phyloP scores from a whole-genome alignment of 495 filamentous ascomycete species.

The Aspergillus olivimuriae region DNA sequence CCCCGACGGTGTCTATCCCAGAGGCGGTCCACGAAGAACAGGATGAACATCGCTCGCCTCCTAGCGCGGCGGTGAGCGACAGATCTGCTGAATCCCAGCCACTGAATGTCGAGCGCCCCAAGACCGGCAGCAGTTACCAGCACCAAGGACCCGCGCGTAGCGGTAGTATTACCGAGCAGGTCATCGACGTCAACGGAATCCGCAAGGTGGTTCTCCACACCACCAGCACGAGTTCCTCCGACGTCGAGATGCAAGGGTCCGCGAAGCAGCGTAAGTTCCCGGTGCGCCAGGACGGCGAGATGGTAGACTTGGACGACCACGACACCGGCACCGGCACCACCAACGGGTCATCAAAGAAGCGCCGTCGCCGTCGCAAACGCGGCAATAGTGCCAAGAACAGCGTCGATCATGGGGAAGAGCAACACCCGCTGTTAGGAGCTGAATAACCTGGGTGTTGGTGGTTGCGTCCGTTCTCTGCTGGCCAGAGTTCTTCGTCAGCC shows the following conservation, averaged over 20 bases:
- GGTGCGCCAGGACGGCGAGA: conserved; percentile 10
- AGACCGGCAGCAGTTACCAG: conserved; percentile 22
- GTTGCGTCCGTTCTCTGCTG: conserved; percentile 12
- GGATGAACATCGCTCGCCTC: conserved; percentile 19
- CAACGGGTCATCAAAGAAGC: conserved; percentile 19
- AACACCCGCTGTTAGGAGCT: conserved; percentile 17
- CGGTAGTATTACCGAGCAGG: conserved; percentile 84
- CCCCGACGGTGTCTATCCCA: conserved; percentile 28
- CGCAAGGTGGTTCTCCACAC: conserved; percentile 81
- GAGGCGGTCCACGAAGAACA: conserved; percentile 34
- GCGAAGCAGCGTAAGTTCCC: conserved; percentile 15
- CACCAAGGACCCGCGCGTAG: conserved; percentile 57
- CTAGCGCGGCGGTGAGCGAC: conserved; percentile 28
- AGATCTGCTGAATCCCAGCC: conserved; percentile 35
- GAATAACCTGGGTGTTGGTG: conserved; percentile 4
- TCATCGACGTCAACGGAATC: conserved; percentile 73
- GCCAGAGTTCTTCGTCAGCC: too few relatives aligned
- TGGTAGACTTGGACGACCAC: conserved; percentile 10
- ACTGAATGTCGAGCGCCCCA: conserved; percentile 7
- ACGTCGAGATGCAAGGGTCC: conserved; percentile 18
- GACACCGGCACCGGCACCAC: conserved; percentile 3
- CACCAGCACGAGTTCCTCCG: conserved; percentile 48
- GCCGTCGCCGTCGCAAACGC: conserved; percentile 27
- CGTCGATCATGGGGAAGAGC: conserved; percentile 11
- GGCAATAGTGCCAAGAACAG: conserved; percentile 12